Evolutionary conservation across 495 filamentous ascomycete species (phyloP).

Genomic region (Xylaria castorea): DNA sequence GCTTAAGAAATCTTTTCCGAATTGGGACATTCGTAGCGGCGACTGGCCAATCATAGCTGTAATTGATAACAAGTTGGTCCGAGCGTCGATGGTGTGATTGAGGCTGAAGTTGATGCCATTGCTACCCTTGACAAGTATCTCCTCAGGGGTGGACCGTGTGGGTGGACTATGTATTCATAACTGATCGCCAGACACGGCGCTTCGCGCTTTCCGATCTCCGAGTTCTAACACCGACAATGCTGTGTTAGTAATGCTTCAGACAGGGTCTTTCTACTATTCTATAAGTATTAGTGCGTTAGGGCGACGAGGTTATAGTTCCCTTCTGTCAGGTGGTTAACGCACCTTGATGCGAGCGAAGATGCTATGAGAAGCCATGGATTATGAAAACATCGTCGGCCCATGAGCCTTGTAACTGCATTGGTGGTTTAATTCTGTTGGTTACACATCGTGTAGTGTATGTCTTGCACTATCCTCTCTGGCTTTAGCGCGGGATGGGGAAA

Average conservation of each 20-base stretch:
- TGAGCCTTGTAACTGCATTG: background rate
- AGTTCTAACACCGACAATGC: background rate
- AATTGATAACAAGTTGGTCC: background rate
- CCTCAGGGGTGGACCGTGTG: no score
- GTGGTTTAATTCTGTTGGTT: background rate
- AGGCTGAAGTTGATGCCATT: conserved; percentile 33
- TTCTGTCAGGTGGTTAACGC: background rate
- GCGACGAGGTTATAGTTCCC: background rate
- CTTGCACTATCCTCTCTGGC: background rate
- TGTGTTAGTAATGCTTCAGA: background rate
- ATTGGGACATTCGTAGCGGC: conserved; percentile 1
- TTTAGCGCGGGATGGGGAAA: background rate
- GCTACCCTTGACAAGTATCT: background rate
- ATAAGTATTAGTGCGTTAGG: background rate
- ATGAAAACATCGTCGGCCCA: background rate
- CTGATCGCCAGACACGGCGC: background rate
- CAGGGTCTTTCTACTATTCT: background rate
- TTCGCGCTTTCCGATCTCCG: background rate
- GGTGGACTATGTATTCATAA: background rate
- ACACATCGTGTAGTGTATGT: background rate
- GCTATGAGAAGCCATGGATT: background rate
- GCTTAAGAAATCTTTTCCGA: conserved; percentile 15
- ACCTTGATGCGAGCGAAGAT: conserved; percentile 1
- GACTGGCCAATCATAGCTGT: conserved; percentile 18
- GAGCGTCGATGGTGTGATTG: conserved; percentile 32